Evolutionary conservation across 1,284 basidiomycete genomes (phyloP).

Genomic region (Ganoderma lucidum): DNA sequence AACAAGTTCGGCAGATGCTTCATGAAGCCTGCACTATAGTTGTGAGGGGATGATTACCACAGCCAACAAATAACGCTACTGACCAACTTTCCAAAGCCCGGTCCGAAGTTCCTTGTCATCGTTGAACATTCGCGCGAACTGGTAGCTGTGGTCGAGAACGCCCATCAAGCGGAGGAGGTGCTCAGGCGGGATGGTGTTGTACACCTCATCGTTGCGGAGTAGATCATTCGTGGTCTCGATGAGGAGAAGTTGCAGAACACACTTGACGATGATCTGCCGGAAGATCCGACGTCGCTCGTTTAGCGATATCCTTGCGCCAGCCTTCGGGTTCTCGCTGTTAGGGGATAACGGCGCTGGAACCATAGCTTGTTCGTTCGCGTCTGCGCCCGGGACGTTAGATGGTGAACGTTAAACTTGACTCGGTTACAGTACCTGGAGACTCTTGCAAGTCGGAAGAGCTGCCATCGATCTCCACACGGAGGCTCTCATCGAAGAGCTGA

Average conservation of each 20-base stretch:
- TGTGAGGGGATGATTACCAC: background rate
- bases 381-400: slow-evolving; percentile 44
- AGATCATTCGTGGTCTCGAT: slow-evolving; percentile 99
- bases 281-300: slow-evolving; percentile 89
- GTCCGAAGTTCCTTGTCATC: slow-evolving; percentile 98
- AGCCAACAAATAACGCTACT: slow-evolving; percentile 44
- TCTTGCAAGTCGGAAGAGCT: slow-evolving; percentile 64
- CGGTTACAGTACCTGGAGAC: slow-evolving; percentile 49
- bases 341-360: slow-evolving; percentile 84
- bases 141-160: slow-evolving; percentile 96
- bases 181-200: slow-evolving; percentile 93
- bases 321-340: slow-evolving; percentile 57
- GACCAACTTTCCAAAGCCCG: slow-evolving; percentile 98
- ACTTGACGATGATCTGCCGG: slow-evolving; percentile 99
- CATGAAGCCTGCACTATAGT: slow-evolving; percentile 85
- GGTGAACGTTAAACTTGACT: background rate
- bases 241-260: slow-evolving; percentile 94
- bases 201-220: slow-evolving; percentile 91
- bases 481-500: slow-evolving; percentile 93
- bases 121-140: slow-evolving; percentile 97
- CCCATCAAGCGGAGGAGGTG: slow-evolving; percentile 94
- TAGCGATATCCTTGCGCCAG: slow-evolving; percentile 59
- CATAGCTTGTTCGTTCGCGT: slow-evolving; percentile 72
- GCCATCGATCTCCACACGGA: slow-evolving; percentile 83
- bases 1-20: slow-evolving; percentile 98